phyloP scores from a whole-genome alignment of 306 rosid genomes.

The Astragalus glycyphyllos region DNA sequence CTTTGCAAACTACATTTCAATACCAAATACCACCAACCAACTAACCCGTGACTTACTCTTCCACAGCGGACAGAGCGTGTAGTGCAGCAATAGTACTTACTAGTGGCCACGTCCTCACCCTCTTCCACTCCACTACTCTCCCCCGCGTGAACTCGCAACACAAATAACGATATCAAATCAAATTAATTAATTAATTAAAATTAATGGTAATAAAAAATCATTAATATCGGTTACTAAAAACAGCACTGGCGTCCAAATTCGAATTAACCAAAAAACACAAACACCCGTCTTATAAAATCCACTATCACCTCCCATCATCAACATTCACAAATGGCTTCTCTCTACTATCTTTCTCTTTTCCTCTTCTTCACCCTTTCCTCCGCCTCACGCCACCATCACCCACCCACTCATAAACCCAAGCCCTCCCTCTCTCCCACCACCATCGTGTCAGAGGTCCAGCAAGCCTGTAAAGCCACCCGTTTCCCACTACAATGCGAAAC shows the following conservation, averaged over 20 bases:
- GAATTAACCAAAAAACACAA: neutral
- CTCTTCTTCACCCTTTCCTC: constrained; percentile 56
- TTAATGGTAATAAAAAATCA: neutral
- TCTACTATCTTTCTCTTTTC: constrained; percentile 52
- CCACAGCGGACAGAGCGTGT: too few species aligned
- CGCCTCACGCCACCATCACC: constrained; percentile 44
- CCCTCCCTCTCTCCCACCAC: neutral
- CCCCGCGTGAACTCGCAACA: constrained; percentile 23
- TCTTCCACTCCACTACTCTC: neutral
- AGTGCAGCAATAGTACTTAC: neutral
- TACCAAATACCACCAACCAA: constrained; percentile 27
- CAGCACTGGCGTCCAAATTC: constrained; percentile 16
- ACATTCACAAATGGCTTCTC: constrained; percentile 56
- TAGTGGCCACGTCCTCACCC: constrained; percentile 29
- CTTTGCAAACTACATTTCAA: neutral
- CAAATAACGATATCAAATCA: too few species aligned
- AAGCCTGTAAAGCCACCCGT: constrained; percentile 80
- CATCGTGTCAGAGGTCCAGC: constrained; percentile 36
- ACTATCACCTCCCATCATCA: neutral
- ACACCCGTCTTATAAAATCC: neutral
- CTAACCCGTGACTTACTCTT: neutral
- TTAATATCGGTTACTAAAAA: neutral
- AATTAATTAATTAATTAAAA: too few species aligned
- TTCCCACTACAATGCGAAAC: constrained; percentile 63
- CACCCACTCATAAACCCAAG: neutral